Base-by-base conservation (phyloP, 1,284 basidiomycete genomes). In the Cryptococcus sp. region DNA sequence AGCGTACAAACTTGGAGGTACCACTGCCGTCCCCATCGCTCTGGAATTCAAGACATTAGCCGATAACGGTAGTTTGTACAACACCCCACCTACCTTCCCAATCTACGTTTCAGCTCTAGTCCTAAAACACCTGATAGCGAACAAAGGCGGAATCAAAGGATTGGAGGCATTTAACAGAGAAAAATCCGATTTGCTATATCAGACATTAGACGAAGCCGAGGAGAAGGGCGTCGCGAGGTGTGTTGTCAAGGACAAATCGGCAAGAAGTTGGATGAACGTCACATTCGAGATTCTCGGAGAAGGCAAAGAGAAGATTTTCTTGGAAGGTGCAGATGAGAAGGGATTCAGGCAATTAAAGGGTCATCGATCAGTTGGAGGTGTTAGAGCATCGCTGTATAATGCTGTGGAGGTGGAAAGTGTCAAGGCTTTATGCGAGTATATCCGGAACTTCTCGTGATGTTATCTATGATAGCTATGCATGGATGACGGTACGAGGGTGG, bases 331-430 rank as follows among this genome's bases (percentile, higher is more conserved):
- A 0, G 87, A 90, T 67, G 80, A 80, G 64, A 79, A 74, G 57
- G 88, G 88, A 1, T 87, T 97, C 82, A 86, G 85, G 68, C 88
- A 88, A 42, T 79, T 95, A 57, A 94, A 92, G 75, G 93, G 93
- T 1, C 93, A 98, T 79, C 82, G 93, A 54, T 77, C 71, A 36
- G 79, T 79, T 14, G 75, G 77, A 52, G 75, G 89, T 13, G 87
- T 96, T 55, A 87, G 96, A 14, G 85, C 89, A 4, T 96, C 92
- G 15, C 79, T 98, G 5, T 99, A 99, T 80, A 99, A 99, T 62
- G 94, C 95, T 7, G 82, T 98, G 59, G 88, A 88, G 1, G 85
- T 93, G 61, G 86, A 90, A 57, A 84, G 91, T 60, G 80, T 82
- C 3, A 59, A 79, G 58, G 71, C 66, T 14, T 65, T 83, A 32